phyloP scores from a whole-genome alignment of 306 rosid genomes.

The Betula pendula region DNA sequence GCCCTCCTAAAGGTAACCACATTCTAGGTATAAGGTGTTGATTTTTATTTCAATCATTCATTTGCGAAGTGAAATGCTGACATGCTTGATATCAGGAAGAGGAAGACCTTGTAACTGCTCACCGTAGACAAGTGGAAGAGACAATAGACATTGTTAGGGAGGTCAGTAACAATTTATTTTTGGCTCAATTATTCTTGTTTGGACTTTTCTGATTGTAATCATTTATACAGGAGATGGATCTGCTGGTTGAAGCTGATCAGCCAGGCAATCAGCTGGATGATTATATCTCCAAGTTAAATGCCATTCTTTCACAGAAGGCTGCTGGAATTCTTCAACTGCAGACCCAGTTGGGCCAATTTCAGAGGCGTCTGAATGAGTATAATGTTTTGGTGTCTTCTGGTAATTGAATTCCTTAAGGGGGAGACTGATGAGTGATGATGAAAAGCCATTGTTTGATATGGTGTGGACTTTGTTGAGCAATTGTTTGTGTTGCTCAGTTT shows the following conservation, averaged over 20 bases:
- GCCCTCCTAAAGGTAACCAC: conserved; percentile 70
- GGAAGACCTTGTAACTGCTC: conserved; percentile 84
- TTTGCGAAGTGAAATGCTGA: conserved; percentile 25
- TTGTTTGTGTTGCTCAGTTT: conserved; percentile 19
- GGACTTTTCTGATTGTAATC: conserved; percentile 14
- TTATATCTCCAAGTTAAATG: conserved; percentile 67
- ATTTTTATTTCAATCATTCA: conserved; percentile 11
- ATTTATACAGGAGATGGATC: conserved; percentile 79
- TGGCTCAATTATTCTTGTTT: conserved; percentile 2
- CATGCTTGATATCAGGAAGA: conserved; percentile 61
- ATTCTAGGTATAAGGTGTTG: conserved; percentile 4
- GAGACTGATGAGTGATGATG: conserved; percentile 27
- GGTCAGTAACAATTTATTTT: conserved; percentile 43
- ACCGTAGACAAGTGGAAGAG: conserved; percentile 87
- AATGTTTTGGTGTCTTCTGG: conserved; percentile 57
- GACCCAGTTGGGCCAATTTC: conserved; percentile 78
- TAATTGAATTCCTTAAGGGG: conserved; percentile 35
- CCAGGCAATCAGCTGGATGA: conserved; percentile 84
- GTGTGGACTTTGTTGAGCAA: conserved; percentile 16
- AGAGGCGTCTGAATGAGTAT: conserved; percentile 70
- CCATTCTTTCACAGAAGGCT: conserved; percentile 82
- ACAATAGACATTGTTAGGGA: conserved; percentile 80
- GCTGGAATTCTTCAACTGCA: conserved; percentile 75
- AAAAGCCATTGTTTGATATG: conserved; percentile 16
- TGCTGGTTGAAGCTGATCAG: conserved; percentile 75